Evolutionary conservation across 345 rosid species (phyloP).

Genomic region (Salix brachista): DNA sequence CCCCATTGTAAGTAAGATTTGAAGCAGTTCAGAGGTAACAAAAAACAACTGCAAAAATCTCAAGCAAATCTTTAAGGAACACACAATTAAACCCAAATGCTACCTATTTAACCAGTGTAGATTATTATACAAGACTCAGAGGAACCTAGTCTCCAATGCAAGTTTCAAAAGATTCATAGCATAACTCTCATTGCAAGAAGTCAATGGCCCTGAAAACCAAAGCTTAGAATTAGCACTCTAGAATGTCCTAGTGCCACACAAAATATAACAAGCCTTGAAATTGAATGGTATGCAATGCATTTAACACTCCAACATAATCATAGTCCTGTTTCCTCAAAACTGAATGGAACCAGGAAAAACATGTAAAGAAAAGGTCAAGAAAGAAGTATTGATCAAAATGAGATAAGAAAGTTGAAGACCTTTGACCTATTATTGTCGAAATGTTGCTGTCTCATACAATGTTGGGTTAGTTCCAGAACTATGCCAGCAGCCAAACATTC

Average conservation of each 20-base stretch:
- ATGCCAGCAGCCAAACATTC: neutral
- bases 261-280: too few species aligned
- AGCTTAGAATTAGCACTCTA: too few species aligned
- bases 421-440: neutral
- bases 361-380: neutral
- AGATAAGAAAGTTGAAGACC: neutral
- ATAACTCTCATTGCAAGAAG: neutral
- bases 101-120: neutral
- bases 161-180: neutral
- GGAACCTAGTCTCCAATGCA: neutral
- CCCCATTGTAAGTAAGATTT: neutral
- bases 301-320: too few species aligned
- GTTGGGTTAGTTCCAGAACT: neutral
- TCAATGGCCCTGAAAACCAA: neutral
- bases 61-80: neutral
- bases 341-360: neutral
- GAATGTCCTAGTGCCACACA: too few species aligned
- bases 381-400: neutral
- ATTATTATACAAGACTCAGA: neutral
- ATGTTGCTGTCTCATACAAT: neutral
- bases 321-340: neutral
- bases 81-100: neutral
- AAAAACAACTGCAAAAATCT: neutral
- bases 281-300: too few species aligned
- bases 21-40: neutral